Evolutionary conservation across 305 asterid genomes (phyloP).

Genomic region (Solanum chacoense): DNA sequence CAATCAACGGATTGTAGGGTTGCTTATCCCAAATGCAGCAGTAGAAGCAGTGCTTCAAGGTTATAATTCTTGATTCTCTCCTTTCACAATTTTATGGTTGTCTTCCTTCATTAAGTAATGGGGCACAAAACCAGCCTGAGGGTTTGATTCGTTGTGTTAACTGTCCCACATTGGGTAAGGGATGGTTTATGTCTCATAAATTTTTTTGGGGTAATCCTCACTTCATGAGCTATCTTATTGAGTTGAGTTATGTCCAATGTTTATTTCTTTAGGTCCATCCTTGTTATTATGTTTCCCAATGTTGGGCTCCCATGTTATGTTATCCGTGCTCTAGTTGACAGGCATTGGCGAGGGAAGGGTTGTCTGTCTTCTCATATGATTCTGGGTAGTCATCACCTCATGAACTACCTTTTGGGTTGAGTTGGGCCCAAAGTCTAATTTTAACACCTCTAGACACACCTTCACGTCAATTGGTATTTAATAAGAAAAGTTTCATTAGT

Average conservation of each 20-base stretch:
- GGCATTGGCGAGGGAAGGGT: background rate
- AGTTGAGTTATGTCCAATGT: background rate
- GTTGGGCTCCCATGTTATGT: background rate
- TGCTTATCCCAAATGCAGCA: slow-evolving; percentile 91
- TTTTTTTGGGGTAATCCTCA: background rate
- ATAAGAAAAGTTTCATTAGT: background rate
- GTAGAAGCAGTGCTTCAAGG: slow-evolving; percentile 94
- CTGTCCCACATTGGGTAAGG: background rate
- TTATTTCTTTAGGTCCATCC: background rate
- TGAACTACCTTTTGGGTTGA: background rate
- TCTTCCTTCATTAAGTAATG: background rate
- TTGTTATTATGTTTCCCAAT: background rate
- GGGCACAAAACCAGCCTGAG: background rate
- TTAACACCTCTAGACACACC: background rate
- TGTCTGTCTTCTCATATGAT: background rate
- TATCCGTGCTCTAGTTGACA: background rate
- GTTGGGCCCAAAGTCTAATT: background rate
- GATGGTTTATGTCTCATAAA: background rate
- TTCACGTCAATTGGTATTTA: background rate
- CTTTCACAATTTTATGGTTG: slow-evolving; percentile 7
- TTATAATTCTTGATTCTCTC: slow-evolving; percentile 10
- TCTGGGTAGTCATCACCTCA: background rate
- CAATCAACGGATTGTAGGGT: slow-evolving; percentile 72
- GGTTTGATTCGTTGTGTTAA: background rate
- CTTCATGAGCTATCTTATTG: background rate